Percentiles rank a stretch among this genome's conserved stretches.
Conservation (phyloP, 1,284 basidiomycete species). For the Ustilago xerochloae region DNA sequence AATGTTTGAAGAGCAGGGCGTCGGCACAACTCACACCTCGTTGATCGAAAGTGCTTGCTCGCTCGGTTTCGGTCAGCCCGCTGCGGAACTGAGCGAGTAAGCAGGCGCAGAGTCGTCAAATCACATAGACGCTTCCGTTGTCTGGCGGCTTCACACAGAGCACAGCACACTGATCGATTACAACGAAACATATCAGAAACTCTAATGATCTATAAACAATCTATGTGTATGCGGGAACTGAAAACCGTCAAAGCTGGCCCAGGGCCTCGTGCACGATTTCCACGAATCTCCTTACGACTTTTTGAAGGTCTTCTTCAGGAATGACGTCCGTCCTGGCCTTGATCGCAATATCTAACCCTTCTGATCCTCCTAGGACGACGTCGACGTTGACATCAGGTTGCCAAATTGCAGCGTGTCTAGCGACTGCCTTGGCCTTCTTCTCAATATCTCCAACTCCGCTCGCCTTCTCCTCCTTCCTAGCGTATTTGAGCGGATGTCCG, state of each 20-base stretch:
- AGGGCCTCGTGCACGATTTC: slow-evolving; percentile 2
- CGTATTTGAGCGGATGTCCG: slow-evolving; percentile 28
- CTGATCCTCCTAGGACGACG: slow-evolving; percentile 7
- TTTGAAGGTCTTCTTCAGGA: not conserved
- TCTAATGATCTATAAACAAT: slow-evolving; percentile 1
- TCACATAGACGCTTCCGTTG: too few species aligned
- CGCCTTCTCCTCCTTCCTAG: not conserved
- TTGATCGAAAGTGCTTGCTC: too few species aligned
- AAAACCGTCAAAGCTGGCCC: slow-evolving; percentile 1
- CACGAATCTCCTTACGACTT: not conserved
- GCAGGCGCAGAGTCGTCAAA: too few species aligned
- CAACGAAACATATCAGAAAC: not conserved
- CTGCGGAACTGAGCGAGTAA: too few species aligned
- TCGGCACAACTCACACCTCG: too few species aligned
- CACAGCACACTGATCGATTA: too few species aligned
- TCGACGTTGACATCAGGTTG: slow-evolving; percentile 39
- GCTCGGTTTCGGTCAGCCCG: too few species aligned
- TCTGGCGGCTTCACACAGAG: too few species aligned
- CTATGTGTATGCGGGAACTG: not conserved
- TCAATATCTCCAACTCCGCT: not conserved
- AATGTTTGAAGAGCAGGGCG: too few species aligned
- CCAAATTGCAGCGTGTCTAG: slow-evolving; percentile 10
- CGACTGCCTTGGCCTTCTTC: not conserved
- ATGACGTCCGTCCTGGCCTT: slow-evolving; percentile 16
- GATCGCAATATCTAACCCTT: slow-evolving; percentile 19